phyloP scores from a whole-genome alignment of 2,329 filamentous ascomycete genomes.

The Macrophomina phaseolina region DNA sequence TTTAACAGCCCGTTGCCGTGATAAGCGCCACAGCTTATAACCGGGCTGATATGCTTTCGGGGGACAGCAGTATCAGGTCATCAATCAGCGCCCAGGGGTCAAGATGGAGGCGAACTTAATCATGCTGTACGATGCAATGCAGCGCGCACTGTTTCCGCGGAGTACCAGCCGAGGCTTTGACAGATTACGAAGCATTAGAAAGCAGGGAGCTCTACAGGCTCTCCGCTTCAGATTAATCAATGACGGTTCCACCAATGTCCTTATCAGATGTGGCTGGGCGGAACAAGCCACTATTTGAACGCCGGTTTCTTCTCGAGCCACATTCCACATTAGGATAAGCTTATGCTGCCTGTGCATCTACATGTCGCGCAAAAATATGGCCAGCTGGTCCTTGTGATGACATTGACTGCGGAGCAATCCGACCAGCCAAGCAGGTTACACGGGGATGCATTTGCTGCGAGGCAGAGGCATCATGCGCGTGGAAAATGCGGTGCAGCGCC shows the following conservation, averaged over 20 bases:
- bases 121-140: neutral
- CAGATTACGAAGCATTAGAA: conserved; percentile 15
- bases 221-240: conserved; percentile 16
- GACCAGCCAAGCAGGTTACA: neutral
- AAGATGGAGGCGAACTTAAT: conserved; percentile 5
- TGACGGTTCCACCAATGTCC: conserved; percentile 5
- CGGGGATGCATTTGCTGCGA: neutral
- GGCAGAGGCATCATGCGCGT: neutral
- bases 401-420: neutral
- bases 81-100: neutral
- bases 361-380: neutral
- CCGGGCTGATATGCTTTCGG: conserved; percentile 12
- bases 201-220: conserved; percentile 4
- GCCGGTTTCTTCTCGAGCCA: neutral
- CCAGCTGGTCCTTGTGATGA: neutral
- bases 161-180: neutral
- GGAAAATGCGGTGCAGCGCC: neutral
- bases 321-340: neutral
- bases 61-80: neutral
- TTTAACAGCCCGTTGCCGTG: neutral
- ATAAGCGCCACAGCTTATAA: conserved; percentile 7
- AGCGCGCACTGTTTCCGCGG: conserved; percentile 4
- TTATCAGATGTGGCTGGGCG: conserved; percentile 18
- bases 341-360: neutral
- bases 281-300: neutral